A percentile compares a stretch with the other conserved stretches of the same genome.
Evolutionary conservation across 108 stramenopile species (phyloP).

Genomic region (Nitzschia sp.): DNA sequence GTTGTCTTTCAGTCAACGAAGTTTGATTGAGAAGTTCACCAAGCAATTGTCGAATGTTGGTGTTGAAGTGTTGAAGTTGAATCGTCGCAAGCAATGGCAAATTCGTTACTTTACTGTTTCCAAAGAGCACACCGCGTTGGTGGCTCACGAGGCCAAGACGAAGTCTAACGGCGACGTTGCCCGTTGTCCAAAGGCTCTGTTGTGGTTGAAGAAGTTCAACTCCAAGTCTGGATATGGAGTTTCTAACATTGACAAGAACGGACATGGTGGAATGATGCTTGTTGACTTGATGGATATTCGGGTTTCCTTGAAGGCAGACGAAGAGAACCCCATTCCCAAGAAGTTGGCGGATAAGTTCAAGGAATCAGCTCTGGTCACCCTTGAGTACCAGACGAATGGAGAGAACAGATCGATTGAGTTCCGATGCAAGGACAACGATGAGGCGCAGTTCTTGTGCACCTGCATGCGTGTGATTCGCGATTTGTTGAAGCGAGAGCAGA

Average conservation of each 20-base stretch:
- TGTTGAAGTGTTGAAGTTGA: conserved; percentile 75
- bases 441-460: conserved; percentile 48
- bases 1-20: conserved; percentile 36
- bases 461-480: conserved; percentile 44
- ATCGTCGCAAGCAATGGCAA: conserved; percentile 81
- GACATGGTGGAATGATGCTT: conserved; percentile 44
- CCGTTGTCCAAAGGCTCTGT: conserved; percentile 40
- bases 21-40: conserved; percentile 53
- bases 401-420: conserved; percentile 32
- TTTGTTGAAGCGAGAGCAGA: conserved; percentile 33
- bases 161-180: conserved; percentile 26
- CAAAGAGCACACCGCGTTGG: conserved; percentile 53
- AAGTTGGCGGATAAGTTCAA: conserved; percentile 41
- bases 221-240: conserved; percentile 33
- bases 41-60: conserved; percentile 48
- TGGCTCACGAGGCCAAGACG: conserved; percentile 37
- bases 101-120: conserved; percentile 68
- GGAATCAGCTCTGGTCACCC: conserved; percentile 32
- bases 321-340: conserved; percentile 36
- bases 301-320: conserved; percentile 20
- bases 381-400: conserved; percentile 30
- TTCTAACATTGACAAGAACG: conserved; percentile 39
- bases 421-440: conserved; percentile 41
- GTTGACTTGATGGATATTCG: conserved; percentile 32
- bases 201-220: conserved; percentile 50